Base-by-base conservation (phyloP, 2,329 filamentous ascomycete genomes). In the Orbilia oligospora region DNA sequence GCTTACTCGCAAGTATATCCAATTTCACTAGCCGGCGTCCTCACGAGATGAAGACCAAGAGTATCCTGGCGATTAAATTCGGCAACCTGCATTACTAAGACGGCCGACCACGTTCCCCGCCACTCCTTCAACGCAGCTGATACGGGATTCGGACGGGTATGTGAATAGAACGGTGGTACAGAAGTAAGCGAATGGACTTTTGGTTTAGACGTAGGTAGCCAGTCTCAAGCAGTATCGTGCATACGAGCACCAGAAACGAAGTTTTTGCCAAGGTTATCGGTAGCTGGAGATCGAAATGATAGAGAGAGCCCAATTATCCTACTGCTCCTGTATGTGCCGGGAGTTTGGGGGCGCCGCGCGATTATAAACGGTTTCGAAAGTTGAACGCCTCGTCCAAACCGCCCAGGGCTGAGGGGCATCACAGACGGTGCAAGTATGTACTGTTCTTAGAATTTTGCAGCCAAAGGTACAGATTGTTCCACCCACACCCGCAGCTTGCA, bases 1-100 rank as follows among this genome's bases (percentile, higher is more conserved):
- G 68, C 75, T 78, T 72, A 78, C 75, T 78, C 75, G 75, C 75
- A 78, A 27, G 75, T 78, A 55, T 78, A 66, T 63, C 66, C 68
- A 18, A 78, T 72, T 66, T 78, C 75, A 48, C 67, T 72, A 18
- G 66, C 46, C 12, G 75, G 75, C n/a, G 75, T 78, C 48, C 75
- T 71, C 53, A 78, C 55, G 5, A 78, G 55, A 33, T 72, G 68
- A 51, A 78, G 75, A 46, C 75, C 75, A 24, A 78, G 64, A 72
- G 55, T 44, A 56, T 78, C 75, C 68, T 72, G 68, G 33, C 75
- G 75, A 66, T 78, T 78, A 53, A 78, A 78, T 30, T 71, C 68
- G 16, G 75, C 61, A 69, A 55, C 58, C 73, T 77, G 66, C 73
- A 77, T 77, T 41, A 69, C 67, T 68, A 33, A 49, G 61, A 56